Percentiles rank a stretch among this genome's conserved stretches.
Conservation (phyloP, 805 yeast species). For the Candida jianshihensis region DNA sequence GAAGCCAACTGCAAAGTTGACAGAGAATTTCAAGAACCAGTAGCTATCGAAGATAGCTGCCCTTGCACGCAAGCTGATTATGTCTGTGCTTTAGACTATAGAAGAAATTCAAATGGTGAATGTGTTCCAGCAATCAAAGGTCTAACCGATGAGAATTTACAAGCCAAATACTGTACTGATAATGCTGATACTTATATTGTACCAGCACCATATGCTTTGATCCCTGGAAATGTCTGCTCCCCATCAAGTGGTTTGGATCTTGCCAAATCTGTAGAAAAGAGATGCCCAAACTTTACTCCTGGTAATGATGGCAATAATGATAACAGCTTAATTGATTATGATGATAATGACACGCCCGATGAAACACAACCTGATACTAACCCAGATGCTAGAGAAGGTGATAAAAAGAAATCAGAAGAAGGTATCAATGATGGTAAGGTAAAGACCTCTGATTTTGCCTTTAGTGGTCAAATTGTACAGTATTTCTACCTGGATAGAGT, state of each 20-base stretch:
- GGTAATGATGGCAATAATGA: conserved; percentile 12
- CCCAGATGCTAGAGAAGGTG: conserved; percentile 29
- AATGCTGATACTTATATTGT: conserved; percentile 13
- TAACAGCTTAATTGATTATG: conserved; percentile 18
- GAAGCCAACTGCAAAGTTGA: conserved; percentile 51
- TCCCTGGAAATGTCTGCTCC: conserved; percentile 41
- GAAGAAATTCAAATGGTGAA: conserved; percentile 26
- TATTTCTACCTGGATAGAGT: conserved; percentile 52
- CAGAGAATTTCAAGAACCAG: conserved; percentile 28
- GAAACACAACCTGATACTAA: conserved; percentile 21
- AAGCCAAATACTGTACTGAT: conserved; percentile 24
- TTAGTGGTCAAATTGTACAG: conserved; percentile 46
- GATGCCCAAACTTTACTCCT: conserved; percentile 11
- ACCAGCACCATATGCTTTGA: conserved; percentile 33
- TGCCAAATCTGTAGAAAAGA: conserved; percentile 7
- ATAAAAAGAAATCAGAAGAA: conserved; percentile 25
- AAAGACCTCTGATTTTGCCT: conserved; percentile 30
- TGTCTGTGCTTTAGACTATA: conserved; percentile 59
- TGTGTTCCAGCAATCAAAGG: conserved; percentile 39
- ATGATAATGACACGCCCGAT: conserved; percentile 24
- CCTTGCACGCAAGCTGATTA: conserved; percentile 58
- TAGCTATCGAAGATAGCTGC: conserved; percentile 47
- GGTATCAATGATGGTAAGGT: conserved; percentile 30
- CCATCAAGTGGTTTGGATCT: conserved; percentile 21
- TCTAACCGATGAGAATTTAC: conserved; percentile 17